Base-by-base conservation (phyloP, 768 basidiomycete species). In the Cystobasidium tubakii region DNA sequence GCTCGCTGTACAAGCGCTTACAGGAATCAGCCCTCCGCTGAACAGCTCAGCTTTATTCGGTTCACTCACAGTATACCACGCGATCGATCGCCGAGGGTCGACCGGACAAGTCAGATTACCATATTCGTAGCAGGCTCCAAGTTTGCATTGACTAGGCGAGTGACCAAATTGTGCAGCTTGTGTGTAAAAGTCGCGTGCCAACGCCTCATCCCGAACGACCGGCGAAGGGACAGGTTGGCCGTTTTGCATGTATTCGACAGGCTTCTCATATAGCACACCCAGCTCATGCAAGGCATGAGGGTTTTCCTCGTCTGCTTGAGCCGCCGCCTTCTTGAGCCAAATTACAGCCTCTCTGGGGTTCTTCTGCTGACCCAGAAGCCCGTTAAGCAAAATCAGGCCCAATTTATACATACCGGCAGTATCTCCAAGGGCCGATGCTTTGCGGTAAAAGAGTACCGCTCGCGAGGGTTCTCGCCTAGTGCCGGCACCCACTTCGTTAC, bases 331-430 rank as follows among this genome's bases (percentile, higher is more conserved):
- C 77, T 89, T 89, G 71, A 99, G 84, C 96, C 96, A 99, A 73
- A 88, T 89, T 76, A 95, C 87, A 6, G 93, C 94, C 80, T 99
- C 96, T 36, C 93, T 87, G 0, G 88, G 88, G 80, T 96, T 96
- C 76, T 86, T 88, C 71, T 85, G 86, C 81, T 94, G 91, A 29
- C 88, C 89, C 3, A 97, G 85, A 19, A 87, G 82, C 13, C 94
- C 95, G 42, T 90, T 86, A 25, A 98, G 84, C 34, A 96, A 85
- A 76, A 97, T 90, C 89, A 96, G 94, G n/a, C 93, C 93, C n/a
- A 99, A 87, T 81, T 98, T 98, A 84, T 96, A 98, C 96, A 98
- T 99, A 1, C 93, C 96, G 31, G 95, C 88, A 0, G 95, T 97
- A 81, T 98, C 96, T 23, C 94, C 94, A 42, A 98, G 83, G 0